Evolutionary conservation across 768 basidiomycete genomes (phyloP), one percentile per base, ranked within the genome.

Genomic region (Pleurotus tuber-regium): DNA sequence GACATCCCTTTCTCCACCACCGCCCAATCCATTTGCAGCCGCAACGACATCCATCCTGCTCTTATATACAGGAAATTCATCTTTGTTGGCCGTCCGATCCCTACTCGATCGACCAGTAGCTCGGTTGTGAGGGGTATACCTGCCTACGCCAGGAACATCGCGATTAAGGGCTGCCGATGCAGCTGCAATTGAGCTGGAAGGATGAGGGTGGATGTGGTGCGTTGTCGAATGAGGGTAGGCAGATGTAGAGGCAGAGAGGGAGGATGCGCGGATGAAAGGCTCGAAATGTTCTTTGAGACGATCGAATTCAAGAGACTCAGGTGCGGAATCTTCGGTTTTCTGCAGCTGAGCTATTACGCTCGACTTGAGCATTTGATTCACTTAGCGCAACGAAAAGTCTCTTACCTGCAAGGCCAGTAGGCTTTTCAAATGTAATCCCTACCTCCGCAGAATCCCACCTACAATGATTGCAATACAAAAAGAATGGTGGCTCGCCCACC

Each of bases 261-360:
- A 80, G 55, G 89, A 84, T 76, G 87, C 82, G 70, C 92, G 86
- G 69, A 99, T 72, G 74, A 92, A 89, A 50, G 92, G 89, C 66
- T 98, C 97, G 73, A 98, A 94, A 68, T 98, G 95, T 61, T 97
- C 93, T 70, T 96, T 96, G 60, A 99, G 69, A 54, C 87, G 82
- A 59, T 99, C 97, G 63, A 97, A 94, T 68, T 97, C 95, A 56
- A 93, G 71, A 9, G 83, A 80, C 52, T 91, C 92, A 8, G 88
- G 84, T 0, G 87, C 86, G 19, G 86, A 86, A 60, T 95, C 91
- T 75, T 96, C 89, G 52, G 79, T 81, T 68, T 88, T 92, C 64
- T 97, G 94, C 23, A 98, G 72, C 66, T 98, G 96, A 16, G 87
- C 95, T 98, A 43, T n/a, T 38, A 36, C 40, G 12, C 39, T 12